Percentiles rank a stretch among this genome's conserved stretches.
These are phyloP conservation scores for Beta lomatogona DNA, from an alignment of 179 eudicot genomes.

Conservation along the genomic window DNA sequence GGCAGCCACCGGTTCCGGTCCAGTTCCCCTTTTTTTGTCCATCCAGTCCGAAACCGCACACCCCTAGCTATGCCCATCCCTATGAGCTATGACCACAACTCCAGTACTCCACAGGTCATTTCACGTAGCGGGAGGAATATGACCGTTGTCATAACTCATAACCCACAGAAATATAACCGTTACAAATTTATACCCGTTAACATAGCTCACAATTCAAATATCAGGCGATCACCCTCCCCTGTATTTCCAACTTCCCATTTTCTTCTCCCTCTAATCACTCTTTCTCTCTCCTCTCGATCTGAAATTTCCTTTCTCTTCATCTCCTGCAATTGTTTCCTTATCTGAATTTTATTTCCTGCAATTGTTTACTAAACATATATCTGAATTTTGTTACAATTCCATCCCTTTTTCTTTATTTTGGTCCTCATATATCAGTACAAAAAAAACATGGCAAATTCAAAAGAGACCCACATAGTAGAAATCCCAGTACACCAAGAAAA, in stretches of 20 bases:
- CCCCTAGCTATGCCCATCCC: too few species aligned
- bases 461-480: slow-evolving; percentile 61
- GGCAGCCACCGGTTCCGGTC: too few species aligned
- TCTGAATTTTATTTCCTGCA: not conserved
- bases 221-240: not conserved
- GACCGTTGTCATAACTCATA: slow-evolving; percentile 5
- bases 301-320: not conserved
- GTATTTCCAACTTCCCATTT: not conserved
- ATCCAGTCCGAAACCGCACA: too few species aligned
- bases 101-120: too few species aligned
- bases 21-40: too few species aligned
- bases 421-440: too few species aligned
- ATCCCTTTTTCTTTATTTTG: not conserved
- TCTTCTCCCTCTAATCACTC: not conserved
- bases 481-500: slow-evolving; percentile 55
- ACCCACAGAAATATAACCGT: slow-evolving; percentile 8
- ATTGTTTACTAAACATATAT: not conserved
- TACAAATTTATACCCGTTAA: slow-evolving; percentile 9
- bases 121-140: too few species aligned
- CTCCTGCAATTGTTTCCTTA: not conserved
- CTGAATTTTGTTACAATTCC: not conserved
- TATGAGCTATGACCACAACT: too few species aligned
- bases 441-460: slow-evolving; percentile 44
- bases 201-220: not conserved
- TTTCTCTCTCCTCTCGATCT: not conserved